Base-by-base conservation (phyloP, 2,329 filamentous ascomycete species). In the Xylariales sp. region DNA sequence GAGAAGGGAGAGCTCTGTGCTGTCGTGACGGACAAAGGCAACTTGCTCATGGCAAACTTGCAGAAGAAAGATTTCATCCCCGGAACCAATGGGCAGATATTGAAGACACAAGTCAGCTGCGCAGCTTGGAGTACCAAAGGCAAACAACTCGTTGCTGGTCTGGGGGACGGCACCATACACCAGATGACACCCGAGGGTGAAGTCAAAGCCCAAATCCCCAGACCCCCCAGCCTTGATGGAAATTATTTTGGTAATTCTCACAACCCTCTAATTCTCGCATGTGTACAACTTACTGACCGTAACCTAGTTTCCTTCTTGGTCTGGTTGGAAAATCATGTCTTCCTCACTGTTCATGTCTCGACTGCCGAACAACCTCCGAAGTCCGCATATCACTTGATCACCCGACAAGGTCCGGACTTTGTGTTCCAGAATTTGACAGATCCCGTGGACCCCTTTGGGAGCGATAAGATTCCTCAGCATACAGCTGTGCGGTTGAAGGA, bases 111-210 rank as follows among this genome's bases (percentile, higher is more conserved):
- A 35, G 90, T 95, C 20, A 89, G 83, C 58, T 93, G 86, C 55
- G 76, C 88, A 5, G 84, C 86, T 42, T 98, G 94, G 93, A 98
- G 93, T 61, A 84, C 80, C 46, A 88, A 84, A 59, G 93, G 93
- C 34, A 98, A 95, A 61, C 91, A 97, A 59, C 71, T 98, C 31
- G 83, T 95, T 32, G 90, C 88, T 51, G 93, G 94, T 12, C 71
- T 93, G 52, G 81, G 74, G 5, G 80, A 96, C 63, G 93, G 93
- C 44, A 82, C 81, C 10, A 82, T 85, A 39, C 76, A 78, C 42
- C 90, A 96, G 61, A 84, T 97, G 77, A 88, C 86, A 6, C 87
- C 86, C 0, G 79, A 88, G 52, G 91, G 91, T 34, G 76, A 76
- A 29, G 73, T 78, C 20, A 93, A 91, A 64, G 89, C 76, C 25